Conservation (phyloP, 305 asterid genomes). For the Ilex paraguariensis region DNA sequence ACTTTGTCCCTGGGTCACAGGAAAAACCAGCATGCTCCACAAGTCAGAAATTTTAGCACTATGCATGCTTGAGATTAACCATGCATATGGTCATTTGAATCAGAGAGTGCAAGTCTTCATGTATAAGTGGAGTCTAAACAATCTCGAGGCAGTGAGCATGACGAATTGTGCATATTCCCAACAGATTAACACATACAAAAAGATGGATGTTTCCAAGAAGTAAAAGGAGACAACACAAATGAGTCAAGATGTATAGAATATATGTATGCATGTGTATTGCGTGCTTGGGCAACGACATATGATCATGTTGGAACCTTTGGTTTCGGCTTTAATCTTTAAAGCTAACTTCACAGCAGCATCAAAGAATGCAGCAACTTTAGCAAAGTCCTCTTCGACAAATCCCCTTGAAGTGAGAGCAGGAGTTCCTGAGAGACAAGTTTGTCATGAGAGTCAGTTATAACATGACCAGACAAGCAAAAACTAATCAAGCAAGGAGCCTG, state of each 20-base stretch:
- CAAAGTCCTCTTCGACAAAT: conserved; percentile 81
- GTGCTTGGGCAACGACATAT: background rate
- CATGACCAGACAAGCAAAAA: background rate
- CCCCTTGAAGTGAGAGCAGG: conserved; percentile 95
- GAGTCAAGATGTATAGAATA: too few relatives aligned
- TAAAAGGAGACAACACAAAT: too few relatives aligned
- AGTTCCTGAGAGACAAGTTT: conserved; percentile 44
- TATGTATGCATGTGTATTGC: too few relatives aligned
- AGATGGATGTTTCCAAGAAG: too few relatives aligned
- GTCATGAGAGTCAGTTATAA: background rate
- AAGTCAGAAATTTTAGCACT: background rate
- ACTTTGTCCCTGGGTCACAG: conserved; percentile 54
- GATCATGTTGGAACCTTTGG: conserved; percentile 40
- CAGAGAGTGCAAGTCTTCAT: background rate
- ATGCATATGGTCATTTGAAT: background rate
- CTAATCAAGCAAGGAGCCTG: background rate
- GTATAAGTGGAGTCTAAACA: too few relatives aligned
- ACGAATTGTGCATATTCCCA: too few relatives aligned
- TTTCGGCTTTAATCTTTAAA: conserved; percentile 47
- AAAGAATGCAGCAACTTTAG: conserved; percentile 73
- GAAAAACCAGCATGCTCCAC: background rate
- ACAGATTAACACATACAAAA: too few relatives aligned
- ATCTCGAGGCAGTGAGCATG: too few relatives aligned
- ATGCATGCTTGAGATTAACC: background rate
- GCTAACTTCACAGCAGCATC: conserved; percentile 74